Base-by-base conservation (phyloP, 2,329 filamentous ascomycete species). In the Colletotrichum falcatum region DNA sequence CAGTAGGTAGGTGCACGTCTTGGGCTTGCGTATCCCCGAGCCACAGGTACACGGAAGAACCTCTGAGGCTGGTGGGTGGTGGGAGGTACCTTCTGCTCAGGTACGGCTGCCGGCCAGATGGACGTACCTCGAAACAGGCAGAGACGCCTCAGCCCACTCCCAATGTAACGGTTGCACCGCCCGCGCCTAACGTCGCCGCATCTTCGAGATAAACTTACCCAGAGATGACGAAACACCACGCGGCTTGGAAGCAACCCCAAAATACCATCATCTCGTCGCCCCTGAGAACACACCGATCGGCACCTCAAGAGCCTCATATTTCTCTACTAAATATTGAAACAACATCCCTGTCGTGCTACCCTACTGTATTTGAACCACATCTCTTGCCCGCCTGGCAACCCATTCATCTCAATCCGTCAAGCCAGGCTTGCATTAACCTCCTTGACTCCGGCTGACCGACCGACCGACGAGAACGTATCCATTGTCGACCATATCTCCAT, bases 181-280 rank as follows among this genome's bases (percentile, higher is more conserved):
- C 59, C 54, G 54, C 65, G 60, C 60, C 69, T 60, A 70, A 71
- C 58, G 63, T 33, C 46, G 54, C 68, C 30, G 49, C 59, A 55
- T 61, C 39, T 70, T 53, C 44, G 61, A 69, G 55, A 70, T 66
- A 51, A n/a, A n/a, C n/a, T 37, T 55, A 49, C 51, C 53, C 65
- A 39, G 70, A 30, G 65, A 70, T 71, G 69, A 71, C 69, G 69
- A 71, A 71, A 71, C 69, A 71, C 55, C 54, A 70, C 69, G 69
- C 69, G 65, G 69, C 65, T 71, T 60, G 68, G 55, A 67, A 71
- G 60, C 59, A 28, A 68, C 54, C 49, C 59, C 65, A 71, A 55
- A 61, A 65, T 70, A 61, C 11, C 69, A 56, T 61, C 69, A 65
- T 55, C 54, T 60, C 46, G 37, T 55, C 65, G 65, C 42, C 59